These are phyloP conservation scores for Puccinia coronata DNA, from an alignment of 1,284 basidiomycete genomes.

Conservation along the genomic window DNA sequence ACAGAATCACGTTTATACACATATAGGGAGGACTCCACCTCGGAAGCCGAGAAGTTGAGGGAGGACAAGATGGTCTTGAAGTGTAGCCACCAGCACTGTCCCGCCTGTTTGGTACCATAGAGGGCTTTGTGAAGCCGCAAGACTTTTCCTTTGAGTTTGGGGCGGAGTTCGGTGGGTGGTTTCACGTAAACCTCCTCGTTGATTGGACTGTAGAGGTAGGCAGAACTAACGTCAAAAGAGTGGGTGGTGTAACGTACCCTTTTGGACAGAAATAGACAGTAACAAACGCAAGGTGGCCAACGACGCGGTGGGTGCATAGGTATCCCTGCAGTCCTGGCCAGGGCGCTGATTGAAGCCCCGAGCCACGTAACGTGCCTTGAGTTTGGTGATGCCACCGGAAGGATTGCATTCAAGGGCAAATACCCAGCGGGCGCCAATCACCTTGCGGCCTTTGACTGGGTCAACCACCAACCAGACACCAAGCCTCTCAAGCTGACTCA, in stretches of 20 bases:
- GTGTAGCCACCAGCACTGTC: neutral
- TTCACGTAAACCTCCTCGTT: neutral
- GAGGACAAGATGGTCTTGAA: neutral
- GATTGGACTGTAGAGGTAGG: conserved; percentile 19
- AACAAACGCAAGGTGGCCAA: neutral
- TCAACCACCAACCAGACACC: too few species aligned
- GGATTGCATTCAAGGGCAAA: too few species aligned
- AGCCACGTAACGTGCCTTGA: conserved; percentile 7
- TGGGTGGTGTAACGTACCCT: neutral
- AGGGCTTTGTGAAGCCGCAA: neutral
- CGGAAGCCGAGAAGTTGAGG: neutral
- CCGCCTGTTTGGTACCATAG: neutral
- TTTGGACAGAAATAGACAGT: neutral
- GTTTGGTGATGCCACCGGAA: too few species aligned
- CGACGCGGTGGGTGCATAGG: conserved; percentile 2
- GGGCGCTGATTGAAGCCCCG: neutral
- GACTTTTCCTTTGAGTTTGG: neutral
- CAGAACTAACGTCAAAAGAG: conserved; percentile 28
- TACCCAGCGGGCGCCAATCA: too few species aligned
- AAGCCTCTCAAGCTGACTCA: too few species aligned
- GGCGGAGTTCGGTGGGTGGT: neutral
- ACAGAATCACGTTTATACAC: neutral
- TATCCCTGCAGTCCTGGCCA: neutral
- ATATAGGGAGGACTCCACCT: neutral
- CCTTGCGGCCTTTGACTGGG: too few species aligned